Conservation (phyloP, 2,329 filamentous ascomycete genomes). For the Ambrosiella beaveri region DNA sequence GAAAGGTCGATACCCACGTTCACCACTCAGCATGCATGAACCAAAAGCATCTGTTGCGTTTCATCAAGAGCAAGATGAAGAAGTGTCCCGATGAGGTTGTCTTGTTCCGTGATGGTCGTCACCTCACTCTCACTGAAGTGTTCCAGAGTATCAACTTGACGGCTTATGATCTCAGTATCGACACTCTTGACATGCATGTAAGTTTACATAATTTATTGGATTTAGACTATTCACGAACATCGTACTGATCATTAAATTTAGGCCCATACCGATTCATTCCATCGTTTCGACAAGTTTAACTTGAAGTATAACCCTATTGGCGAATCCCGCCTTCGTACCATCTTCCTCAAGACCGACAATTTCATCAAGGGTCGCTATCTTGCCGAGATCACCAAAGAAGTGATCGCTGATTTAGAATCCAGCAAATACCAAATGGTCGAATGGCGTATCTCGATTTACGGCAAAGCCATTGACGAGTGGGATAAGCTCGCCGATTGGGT, state of each 20-base stretch:
- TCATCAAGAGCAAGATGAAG: slow-evolving; percentile 99
- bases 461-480: slow-evolving; percentile 84
- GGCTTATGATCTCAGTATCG: slow-evolving; percentile 93
- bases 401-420: slow-evolving; percentile 89
- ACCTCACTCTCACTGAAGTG: slow-evolving; percentile 79
- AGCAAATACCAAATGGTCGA: slow-evolving; percentile 99
- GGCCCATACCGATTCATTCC: slow-evolving; percentile 95
- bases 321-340: slow-evolving; percentile 88
- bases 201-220: slow-evolving; percentile 21
- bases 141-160: slow-evolving; percentile 96
- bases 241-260: slow-evolving; percentile 19
- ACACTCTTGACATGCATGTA: slow-evolving; percentile 97
- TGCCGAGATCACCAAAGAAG: slow-evolving; percentile 94
- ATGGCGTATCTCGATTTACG: slow-evolving; percentile 97
- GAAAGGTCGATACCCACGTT: slow-evolving; percentile 97
- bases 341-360: slow-evolving; percentile 97
- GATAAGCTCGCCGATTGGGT: slow-evolving; percentile 96
- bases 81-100: slow-evolving; percentile 91
- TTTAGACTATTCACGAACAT: neutral
- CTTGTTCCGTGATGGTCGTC: slow-evolving; percentile 76
- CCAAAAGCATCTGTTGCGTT: slow-evolving; percentile 91
- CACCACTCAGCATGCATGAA: slow-evolving; percentile 99
- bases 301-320: slow-evolving; percentile 96
- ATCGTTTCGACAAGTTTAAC: slow-evolving; percentile 99
- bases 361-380: slow-evolving; percentile 90